These are phyloP conservation scores for Neoscytalidium dimidiatum DNA, from an alignment of 2,329 filamentous ascomycete genomes.

Conservation along the genomic window DNA sequence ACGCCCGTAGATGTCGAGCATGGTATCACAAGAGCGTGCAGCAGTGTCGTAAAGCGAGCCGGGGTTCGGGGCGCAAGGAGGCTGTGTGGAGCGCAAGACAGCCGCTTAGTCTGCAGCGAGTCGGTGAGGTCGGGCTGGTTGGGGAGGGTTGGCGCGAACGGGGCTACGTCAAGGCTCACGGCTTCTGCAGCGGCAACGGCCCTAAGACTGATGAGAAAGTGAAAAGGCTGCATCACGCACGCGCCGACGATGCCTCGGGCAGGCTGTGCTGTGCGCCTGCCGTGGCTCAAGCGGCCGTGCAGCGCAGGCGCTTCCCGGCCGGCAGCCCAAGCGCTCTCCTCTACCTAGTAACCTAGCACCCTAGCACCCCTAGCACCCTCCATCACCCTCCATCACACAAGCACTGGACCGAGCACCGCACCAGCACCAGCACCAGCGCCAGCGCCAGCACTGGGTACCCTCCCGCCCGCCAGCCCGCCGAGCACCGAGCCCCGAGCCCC, in stretches of 20 bases:
- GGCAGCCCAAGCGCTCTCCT: not conserved
- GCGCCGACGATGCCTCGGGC: not conserved
- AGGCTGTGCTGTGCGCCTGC: constrained; percentile 1
- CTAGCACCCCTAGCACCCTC: no score
- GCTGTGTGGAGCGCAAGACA: not conserved
- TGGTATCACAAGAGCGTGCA: not conserved
- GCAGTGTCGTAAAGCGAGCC: not conserved
- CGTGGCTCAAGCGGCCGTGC: not conserved
- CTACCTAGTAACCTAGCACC: no score
- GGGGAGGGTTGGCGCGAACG: not conserved
- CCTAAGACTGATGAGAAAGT: not conserved
- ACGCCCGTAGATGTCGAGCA: not conserved
- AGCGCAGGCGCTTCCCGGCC: not conserved
- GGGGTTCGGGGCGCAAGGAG: not conserved
- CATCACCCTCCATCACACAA: no score
- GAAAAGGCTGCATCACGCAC: not conserved
- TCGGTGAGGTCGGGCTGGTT: not conserved
- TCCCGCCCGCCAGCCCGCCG: no score
- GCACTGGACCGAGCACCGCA: no score
- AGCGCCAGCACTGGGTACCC: no score
- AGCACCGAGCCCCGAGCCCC: no score
- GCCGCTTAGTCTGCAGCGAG: not conserved
- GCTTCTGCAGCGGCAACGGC: not conserved
- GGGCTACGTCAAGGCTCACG: constrained; percentile 1
- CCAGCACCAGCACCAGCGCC: no score